A percentile compares a stretch with the other conserved stretches of the same genome.
These are phyloP conservation scores for Linnemannia zychae DNA, from an alignment of 192 early-diverging fungal species.

Conservation along the genomic window DNA sequence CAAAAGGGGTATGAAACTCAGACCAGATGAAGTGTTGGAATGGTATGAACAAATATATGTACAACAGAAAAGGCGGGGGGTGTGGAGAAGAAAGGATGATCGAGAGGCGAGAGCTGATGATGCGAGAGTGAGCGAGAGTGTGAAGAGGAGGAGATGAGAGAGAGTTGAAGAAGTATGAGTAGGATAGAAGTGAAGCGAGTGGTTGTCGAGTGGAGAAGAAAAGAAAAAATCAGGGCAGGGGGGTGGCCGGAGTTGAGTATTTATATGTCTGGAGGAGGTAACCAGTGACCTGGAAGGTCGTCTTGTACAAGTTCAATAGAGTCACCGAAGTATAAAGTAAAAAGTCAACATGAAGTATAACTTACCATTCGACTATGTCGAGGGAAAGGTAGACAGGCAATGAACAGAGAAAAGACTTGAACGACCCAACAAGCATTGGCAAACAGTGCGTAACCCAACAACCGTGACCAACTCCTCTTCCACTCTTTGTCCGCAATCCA, in stretches of 20 bases:
- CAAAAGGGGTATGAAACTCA: constrained; percentile 1
- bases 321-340: neutral
- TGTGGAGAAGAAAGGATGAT: constrained; percentile 8
- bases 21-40: neutral
- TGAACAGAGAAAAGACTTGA: neutral
- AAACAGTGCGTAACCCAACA: too few species aligned
- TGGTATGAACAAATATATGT: neutral
- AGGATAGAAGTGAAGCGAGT: neutral
- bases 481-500: neutral
- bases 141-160: neutral
- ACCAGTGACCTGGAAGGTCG: neutral
- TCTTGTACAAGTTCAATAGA: neutral
- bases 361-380: neutral
- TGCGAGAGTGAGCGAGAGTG: neutral
- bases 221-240: neutral
- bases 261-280: neutral
- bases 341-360: neutral
- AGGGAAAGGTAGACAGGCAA: neutral
- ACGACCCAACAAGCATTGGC: too few species aligned
- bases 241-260: constrained; percentile 12
- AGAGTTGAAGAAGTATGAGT: neutral
- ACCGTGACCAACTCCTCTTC: neutral
- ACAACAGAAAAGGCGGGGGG: neutral
- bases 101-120: neutral
- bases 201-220: neutral